These are phyloP conservation scores for Phytophthora cryptogea DNA, from an alignment of 352 stramenopile genomes.

Conservation along the genomic window DNA sequence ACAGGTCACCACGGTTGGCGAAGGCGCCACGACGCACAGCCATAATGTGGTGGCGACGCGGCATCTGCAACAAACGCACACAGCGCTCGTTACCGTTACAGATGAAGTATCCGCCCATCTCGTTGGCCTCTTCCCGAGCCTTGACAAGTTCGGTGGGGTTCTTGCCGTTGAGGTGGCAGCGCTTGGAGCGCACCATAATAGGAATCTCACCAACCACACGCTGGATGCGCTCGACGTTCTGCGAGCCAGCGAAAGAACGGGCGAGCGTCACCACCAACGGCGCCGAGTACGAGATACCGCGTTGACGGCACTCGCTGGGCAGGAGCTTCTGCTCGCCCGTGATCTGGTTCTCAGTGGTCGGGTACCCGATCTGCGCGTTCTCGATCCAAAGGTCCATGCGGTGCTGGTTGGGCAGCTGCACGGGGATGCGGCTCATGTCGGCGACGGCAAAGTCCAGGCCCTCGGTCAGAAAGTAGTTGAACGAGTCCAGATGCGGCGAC, in stretches of 20 bases:
- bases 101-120: conserved; percentile 99
- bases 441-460: conserved; percentile 93
- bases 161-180: conserved; percentile 94
- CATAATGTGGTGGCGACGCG: conserved; percentile 88
- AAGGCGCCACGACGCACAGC: conserved; percentile 97
- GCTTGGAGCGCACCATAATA: conserved; percentile 97
- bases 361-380: conserved; percentile 93
- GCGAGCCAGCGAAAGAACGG: conserved; percentile 75
- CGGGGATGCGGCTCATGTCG: conserved; percentile 90
- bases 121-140: conserved; percentile 93
- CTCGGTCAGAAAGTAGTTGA: conserved; percentile 97
- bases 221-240: conserved; percentile 85
- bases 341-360: conserved; percentile 82
- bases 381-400: conserved; percentile 91
- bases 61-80: conserved; percentile 97
- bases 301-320: conserved; percentile 96
- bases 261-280: conserved; percentile 94
- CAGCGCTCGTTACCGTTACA: conserved; percentile 99
- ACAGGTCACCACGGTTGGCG: conserved; percentile 95
- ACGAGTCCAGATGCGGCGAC: conserved; percentile 97
- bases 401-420: conserved; percentile 90
- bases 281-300: conserved; percentile 96
- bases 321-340: conserved; percentile 86
- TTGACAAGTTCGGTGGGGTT: conserved; percentile 88
- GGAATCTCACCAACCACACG: conserved; percentile 94